phyloP scores from a whole-genome alignment of 306 rosid species.

The Rosa chinensis region DNA sequence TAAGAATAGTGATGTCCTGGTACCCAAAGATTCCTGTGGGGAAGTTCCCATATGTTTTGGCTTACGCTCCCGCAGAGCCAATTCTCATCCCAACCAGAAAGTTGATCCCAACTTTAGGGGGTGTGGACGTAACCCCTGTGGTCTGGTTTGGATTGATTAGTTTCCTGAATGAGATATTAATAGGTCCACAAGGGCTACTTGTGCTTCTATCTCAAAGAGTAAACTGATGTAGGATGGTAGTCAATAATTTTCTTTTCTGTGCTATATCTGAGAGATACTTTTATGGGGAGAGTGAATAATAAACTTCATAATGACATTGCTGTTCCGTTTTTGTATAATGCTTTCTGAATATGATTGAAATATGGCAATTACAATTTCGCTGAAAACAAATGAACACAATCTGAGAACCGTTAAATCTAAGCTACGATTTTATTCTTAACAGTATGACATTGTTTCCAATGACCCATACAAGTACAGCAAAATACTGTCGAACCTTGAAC shows the following conservation, averaged over 20 bases:
- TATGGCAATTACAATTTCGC: not conserved
- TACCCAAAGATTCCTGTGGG: slow-evolving; percentile 83
- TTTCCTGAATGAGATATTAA: slow-evolving; percentile 89
- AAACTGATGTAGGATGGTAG: slow-evolving; percentile 23
- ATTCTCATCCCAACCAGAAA: slow-evolving; percentile 70
- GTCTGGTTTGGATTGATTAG: slow-evolving; percentile 92
- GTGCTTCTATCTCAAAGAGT: slow-evolving; percentile 85
- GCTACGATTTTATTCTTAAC: not conserved
- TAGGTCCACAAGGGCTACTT: slow-evolving; percentile 94
- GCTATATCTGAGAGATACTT: not conserved
- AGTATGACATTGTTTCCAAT: too few relatives aligned
- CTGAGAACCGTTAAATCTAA: not conserved
- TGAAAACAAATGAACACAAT: not conserved
- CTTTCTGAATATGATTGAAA: not conserved
- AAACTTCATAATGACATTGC: not conserved
- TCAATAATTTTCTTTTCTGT: not conserved
- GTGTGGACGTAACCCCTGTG: slow-evolving; percentile 92
- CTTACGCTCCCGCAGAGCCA: slow-evolving; percentile 93
- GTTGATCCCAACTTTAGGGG: slow-evolving; percentile 89
- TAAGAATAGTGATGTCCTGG: slow-evolving; percentile 97
- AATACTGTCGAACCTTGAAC: not conserved
- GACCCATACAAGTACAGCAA: not conserved
- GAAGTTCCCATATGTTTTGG: slow-evolving; percentile 80
- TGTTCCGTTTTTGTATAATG: too few relatives aligned
- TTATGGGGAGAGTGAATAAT: not conserved